Base-by-base conservation (phyloP, 768 basidiomycete genomes). In the Phanerochaete sordida region DNA sequence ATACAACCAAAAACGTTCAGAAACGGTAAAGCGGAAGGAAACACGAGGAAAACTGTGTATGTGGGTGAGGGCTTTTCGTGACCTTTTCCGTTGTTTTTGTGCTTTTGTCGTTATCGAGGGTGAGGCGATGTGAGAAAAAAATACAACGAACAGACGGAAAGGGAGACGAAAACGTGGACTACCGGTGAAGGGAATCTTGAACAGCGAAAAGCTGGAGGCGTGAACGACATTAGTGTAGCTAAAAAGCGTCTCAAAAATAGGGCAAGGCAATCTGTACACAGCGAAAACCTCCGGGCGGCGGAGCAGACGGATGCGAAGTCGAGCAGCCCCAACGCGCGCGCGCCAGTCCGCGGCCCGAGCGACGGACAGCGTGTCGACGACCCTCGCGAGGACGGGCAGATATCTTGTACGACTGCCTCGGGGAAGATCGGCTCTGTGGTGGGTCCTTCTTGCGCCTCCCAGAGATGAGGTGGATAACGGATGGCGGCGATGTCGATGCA, bases 81-180 rank as follows among this genome's bases (percentile, higher is more conserved):
- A 6, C 46, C 55, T 71, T 69, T 71, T 65, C 68, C 64, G 68
- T 70, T 81, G 73, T 84, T 84, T 84, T 84, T 83, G 75, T 76
- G 66, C 64, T 69, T 75, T 72, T 55, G 48, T 75, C 55, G 8
- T 72, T 58, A 58, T 60, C 53, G 33, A 54, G 33, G 53, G 13
- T 37, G 54, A 75, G 74, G 72, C 70, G 66, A 72, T 73, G 71
- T 76, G 74, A 69, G 68, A 74, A 69, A 71, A n/a, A 74, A 68
- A 66, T 68, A 68, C 68, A 74, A 62, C 15, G 56, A 62, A 62
- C 56, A 62, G 48, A 58, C 60, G 55, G 55, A 62, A 62, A 51
- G 56, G 31, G 61, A n/a, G 39, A 24, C 55, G 44, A 57, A 62
- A 70, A 30, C 54, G 46, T 39, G 48, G 48, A 30, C 26, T 55